Conservation (phyloP, 2,329 filamentous ascomycete species). For the Aspergillus fischeri region DNA sequence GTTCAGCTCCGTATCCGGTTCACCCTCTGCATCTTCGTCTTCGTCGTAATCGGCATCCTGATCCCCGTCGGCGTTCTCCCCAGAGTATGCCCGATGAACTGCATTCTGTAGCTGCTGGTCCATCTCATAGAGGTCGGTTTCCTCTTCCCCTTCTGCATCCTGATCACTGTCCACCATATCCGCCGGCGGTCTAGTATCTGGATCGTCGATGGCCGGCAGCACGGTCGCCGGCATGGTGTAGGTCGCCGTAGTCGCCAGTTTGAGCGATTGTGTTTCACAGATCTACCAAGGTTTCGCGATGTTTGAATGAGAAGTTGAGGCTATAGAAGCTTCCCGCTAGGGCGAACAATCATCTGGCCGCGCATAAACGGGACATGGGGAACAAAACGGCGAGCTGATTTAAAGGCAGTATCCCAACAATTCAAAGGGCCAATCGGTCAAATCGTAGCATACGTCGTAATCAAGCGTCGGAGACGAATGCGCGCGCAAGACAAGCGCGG, state of each 20-base stretch:
- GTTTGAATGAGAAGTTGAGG: conserved; percentile 14
- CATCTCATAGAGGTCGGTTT: conserved; percentile 39
- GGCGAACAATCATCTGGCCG: conserved; percentile 25
- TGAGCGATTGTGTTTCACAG: conserved; percentile 17
- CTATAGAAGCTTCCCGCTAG: conserved; percentile 23
- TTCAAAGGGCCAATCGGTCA: neutral
- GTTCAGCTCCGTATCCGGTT: conserved; percentile 17
- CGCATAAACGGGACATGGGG: conserved; percentile 25
- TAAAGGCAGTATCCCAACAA: conserved; percentile 10
- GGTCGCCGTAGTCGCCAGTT: conserved; percentile 36
- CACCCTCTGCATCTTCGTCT: conserved; percentile 30
- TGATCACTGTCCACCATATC: conserved; percentile 39
- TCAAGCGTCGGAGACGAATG: neutral
- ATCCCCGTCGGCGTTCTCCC: conserved; percentile 26
- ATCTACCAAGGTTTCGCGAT: conserved; percentile 16
- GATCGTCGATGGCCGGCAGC: conserved; percentile 36
- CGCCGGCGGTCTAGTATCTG: conserved; percentile 26
- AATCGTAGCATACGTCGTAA: neutral
- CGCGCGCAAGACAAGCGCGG: conserved; percentile 10
- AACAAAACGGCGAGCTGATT: conserved; percentile 12
- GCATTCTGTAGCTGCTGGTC: conserved; percentile 38
- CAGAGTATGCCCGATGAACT: conserved; percentile 33
- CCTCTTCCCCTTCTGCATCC: conserved; percentile 44
- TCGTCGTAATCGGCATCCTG: conserved; percentile 26
- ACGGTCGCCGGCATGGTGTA: conserved; percentile 40